Evolutionary conservation across 148 eudicot genomes (phyloP).

Genomic region (Cornus kousa): DNA sequence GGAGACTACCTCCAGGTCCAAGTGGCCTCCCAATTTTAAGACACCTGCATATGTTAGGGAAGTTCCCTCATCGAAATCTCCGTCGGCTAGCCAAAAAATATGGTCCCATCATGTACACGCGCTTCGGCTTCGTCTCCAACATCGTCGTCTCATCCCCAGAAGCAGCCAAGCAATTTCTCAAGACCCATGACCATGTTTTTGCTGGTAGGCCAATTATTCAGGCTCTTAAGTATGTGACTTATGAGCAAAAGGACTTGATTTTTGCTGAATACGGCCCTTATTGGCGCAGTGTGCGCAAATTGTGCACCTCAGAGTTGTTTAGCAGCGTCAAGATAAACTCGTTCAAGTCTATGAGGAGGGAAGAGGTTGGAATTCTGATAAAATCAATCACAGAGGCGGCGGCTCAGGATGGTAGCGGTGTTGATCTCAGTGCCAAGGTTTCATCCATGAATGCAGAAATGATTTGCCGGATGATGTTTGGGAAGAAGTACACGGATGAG

Average conservation of each 20-base stretch:
- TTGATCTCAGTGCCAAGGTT: too few relatives aligned
- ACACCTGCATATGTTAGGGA: too few relatives aligned
- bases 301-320: slow-evolving; percentile 10
- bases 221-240: neutral
- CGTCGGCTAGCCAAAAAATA: too few relatives aligned
- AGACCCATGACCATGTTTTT: slow-evolving; percentile 22
- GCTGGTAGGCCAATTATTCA: slow-evolving; percentile 22
- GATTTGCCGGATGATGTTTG: slow-evolving; percentile 8
- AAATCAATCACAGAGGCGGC: too few relatives aligned
- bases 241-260: slow-evolving; percentile 7
- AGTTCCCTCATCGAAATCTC: too few relatives aligned
- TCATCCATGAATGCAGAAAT: neutral
- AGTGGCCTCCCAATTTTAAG: too few relatives aligned
- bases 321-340: neutral
- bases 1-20: too few relatives aligned
- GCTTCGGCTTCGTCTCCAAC: too few relatives aligned
- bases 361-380: slow-evolving; percentile 8
- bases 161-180: neutral
- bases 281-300: neutral
- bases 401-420: too few relatives aligned
- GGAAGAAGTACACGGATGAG: slow-evolving; percentile 6
- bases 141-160: slow-evolving; percentile 22
- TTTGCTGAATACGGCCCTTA: slow-evolving; percentile 10
- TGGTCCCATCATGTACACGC: too few relatives aligned
- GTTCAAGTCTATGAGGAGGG: slow-evolving; percentile 14